These are phyloP conservation scores for Wickerhamiella siamensis DNA, from an alignment of 805 yeast species.

Conservation along the genomic window DNA sequence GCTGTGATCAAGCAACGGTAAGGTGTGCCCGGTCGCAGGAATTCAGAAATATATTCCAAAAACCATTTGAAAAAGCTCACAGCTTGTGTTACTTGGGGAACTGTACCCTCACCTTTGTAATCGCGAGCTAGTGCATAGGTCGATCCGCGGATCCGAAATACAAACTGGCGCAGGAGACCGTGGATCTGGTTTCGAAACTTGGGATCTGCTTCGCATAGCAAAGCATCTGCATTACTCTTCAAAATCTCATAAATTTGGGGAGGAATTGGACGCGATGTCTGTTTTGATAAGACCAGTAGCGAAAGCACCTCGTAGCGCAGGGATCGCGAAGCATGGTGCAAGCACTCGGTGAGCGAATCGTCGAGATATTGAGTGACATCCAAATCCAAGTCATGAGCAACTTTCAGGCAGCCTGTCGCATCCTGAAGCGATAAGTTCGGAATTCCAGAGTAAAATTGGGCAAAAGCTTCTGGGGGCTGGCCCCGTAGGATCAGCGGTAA, in stretches of 20 bases:
- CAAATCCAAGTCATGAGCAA: slow-evolving; percentile 6
- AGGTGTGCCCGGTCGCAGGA: slow-evolving; percentile 42
- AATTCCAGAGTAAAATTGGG: not conserved
- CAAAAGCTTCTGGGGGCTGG: slow-evolving; percentile 4
- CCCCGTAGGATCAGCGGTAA: slow-evolving; percentile 5
- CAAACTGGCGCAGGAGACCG: slow-evolving; percentile 46
- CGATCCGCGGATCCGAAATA: slow-evolving; percentile 55
- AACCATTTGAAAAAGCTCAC: slow-evolving; percentile 31
- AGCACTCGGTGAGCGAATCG: not conserved
- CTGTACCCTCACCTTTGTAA: slow-evolving; percentile 8
- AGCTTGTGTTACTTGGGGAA: slow-evolving; percentile 19
- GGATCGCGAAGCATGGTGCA: not conserved
- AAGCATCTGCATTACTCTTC: slow-evolving; percentile 31
- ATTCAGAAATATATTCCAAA: slow-evolving; percentile 25
- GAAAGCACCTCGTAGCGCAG: slow-evolving; percentile 44
- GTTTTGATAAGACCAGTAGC: slow-evolving; percentile 45
- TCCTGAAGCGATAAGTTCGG: slow-evolving; percentile 1
- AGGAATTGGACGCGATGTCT: slow-evolving; percentile 45
- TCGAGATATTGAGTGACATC: slow-evolving; percentile 1
- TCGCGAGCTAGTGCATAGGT: slow-evolving; percentile 45
- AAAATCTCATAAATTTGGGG: slow-evolving; percentile 32
- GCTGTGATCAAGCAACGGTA: slow-evolving; percentile 40
- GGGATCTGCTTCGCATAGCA: slow-evolving; percentile 51
- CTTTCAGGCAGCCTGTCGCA: slow-evolving; percentile 6
- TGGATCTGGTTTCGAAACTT: slow-evolving; percentile 54